Evolutionary conservation across 2,329 filamentous ascomycete species (phyloP).

Genomic region (Tolypocladium album): DNA sequence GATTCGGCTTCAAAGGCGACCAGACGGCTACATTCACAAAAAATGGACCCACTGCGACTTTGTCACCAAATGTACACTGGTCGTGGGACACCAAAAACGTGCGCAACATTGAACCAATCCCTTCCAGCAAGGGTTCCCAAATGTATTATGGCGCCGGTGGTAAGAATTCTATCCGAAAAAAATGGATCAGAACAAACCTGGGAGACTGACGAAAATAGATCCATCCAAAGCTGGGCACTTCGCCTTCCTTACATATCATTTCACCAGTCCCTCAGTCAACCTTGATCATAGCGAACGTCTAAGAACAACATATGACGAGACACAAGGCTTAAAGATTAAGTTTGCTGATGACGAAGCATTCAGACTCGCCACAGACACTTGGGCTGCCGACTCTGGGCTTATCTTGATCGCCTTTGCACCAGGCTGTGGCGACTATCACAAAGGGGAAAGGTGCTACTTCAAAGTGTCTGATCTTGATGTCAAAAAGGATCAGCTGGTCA

Average conservation of each 20-base stretch:
- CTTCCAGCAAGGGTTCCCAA: conserved; percentile 8
- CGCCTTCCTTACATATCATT: conserved; percentile 15
- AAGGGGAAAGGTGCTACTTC: conserved; percentile 19
- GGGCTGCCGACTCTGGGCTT: conserved; percentile 9
- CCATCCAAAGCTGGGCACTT: conserved; percentile 12
- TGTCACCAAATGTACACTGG: conserved; percentile 12
- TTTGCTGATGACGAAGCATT: conserved; percentile 12
- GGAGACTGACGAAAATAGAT: conserved; percentile 3
- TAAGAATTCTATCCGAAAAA: conserved; percentile 1
- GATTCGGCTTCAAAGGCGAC: not conserved
- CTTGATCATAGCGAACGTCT: conserved; percentile 16
- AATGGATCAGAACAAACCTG: not conserved
- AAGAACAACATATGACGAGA: conserved; percentile 2
- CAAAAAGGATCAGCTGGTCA: conserved; percentile 3
- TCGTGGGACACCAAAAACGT: conserved; percentile 10
- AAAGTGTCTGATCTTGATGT: conserved; percentile 9
- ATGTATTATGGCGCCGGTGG: conserved; percentile 12
- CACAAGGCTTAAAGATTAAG: conserved; percentile 2
- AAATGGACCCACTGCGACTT: not conserved
- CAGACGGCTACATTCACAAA: conserved; percentile 2
- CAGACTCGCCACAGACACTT: conserved; percentile 10
- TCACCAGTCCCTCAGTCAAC: conserved; percentile 16
- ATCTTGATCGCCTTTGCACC: conserved; percentile 14
- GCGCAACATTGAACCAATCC: conserved; percentile 12
- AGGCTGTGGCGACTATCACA: conserved; percentile 14